phyloP scores from a whole-genome alignment of 1,139 yeast genomes.

The Zygotorulaspora mrakii region DNA sequence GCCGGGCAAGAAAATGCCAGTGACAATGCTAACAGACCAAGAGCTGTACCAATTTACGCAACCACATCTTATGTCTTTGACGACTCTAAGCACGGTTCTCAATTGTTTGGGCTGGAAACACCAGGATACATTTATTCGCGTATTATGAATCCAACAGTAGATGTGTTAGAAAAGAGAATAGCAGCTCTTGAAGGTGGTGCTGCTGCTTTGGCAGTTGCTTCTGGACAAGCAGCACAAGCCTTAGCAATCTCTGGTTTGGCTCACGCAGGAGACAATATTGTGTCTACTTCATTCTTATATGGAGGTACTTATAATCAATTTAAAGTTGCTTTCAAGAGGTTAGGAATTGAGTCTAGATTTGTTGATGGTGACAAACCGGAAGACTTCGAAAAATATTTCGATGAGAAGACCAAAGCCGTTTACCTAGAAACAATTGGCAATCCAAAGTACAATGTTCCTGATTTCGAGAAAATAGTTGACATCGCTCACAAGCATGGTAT shows the following conservation, averaged over 20 bases:
- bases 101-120: conserved; percentile 76
- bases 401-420: conserved; percentile 81
- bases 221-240: conserved; percentile 95
- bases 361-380: conserved; percentile 73
- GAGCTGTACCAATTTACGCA: conserved; percentile 92
- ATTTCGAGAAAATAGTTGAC: conserved; percentile 69
- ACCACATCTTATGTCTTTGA: conserved; percentile 83
- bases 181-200: conserved; percentile 92
- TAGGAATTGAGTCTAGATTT: conserved; percentile 81
- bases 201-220: conserved; percentile 84
- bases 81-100: conserved; percentile 87
- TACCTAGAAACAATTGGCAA: conserved; percentile 91
- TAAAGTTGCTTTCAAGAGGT: conserved; percentile 83
- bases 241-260: conserved; percentile 81
- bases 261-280: conserved; percentile 82
- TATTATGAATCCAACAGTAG: conserved; percentile 88
- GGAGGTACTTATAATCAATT: conserved; percentile 97
- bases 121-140: conserved; percentile 87
- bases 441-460: conserved; percentile 91
- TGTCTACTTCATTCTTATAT: conserved; percentile 82
- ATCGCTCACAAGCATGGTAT: conserved; percentile 86
- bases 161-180: conserved; percentile 83
- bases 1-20: conserved; percentile 78
- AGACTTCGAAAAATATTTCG: conserved; percentile 69
- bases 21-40: conserved; percentile 53